phyloP scores from a whole-genome alignment of 441 rosid species.

The Bocquillonia castaneifolia region DNA sequence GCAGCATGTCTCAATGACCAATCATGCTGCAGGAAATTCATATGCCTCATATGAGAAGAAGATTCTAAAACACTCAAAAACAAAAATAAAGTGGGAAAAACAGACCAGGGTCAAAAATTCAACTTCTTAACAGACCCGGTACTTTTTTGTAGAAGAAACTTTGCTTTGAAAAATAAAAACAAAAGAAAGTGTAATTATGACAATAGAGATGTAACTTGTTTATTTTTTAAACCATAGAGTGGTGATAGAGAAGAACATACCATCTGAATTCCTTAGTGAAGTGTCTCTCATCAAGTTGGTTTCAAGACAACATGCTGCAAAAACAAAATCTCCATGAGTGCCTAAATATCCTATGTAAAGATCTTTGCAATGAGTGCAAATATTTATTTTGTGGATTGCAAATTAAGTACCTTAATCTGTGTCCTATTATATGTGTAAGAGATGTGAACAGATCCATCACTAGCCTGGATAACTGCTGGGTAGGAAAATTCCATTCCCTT shows the following conservation, averaged over 20 bases:
- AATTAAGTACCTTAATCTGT: slow-evolving; percentile 66
- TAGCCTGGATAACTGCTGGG: slow-evolving; percentile 76
- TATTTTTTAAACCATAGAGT: neutral
- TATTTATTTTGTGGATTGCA: neutral
- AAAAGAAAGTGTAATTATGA: neutral
- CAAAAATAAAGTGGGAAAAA: neutral
- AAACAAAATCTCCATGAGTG: slow-evolving; percentile 18
- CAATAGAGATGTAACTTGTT: neutral
- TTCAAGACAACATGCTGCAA: slow-evolving; percentile 66
- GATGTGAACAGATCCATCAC: slow-evolving; percentile 60
- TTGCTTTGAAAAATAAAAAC: neutral
- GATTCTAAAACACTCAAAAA: neutral
- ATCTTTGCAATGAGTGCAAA: neutral
- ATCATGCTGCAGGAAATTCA: neutral
- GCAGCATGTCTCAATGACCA: no score
- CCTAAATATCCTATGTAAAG: slow-evolving; percentile 15
- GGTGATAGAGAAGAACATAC: slow-evolving; percentile 16
- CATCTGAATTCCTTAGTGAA: slow-evolving; percentile 13
- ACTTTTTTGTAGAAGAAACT: neutral
- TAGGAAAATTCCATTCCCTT: slow-evolving; percentile 75
- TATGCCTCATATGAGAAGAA: neutral
- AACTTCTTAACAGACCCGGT: neutral
- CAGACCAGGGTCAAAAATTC: neutral
- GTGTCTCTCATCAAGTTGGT: slow-evolving; percentile 26
- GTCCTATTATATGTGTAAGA: slow-evolving; percentile 76